Evolutionary conservation across 2,329 filamentous ascomycete species (phyloP).

Genomic region (Daldinia sp.): DNA sequence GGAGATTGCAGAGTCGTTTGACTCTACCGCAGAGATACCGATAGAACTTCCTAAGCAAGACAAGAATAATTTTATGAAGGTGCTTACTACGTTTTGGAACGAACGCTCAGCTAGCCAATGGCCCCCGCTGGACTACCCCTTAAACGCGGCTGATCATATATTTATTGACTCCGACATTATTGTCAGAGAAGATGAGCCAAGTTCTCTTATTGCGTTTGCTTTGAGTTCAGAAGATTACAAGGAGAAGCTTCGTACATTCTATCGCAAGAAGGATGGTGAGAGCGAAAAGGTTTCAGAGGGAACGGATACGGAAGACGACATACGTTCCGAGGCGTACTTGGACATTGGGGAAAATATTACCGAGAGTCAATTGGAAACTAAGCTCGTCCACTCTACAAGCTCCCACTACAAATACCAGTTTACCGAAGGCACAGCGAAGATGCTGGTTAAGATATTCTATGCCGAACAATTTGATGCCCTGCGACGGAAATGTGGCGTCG

Average conservation of each 20-base stretch:
- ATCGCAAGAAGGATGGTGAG: constrained; percentile 37
- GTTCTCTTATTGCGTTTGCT: constrained; percentile 92
- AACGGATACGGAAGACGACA: constrained; percentile 44
- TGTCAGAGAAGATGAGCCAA: constrained; percentile 95
- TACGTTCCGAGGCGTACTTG: constrained; percentile 44
- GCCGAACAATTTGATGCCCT: constrained; percentile 97
- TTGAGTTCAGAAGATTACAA: constrained; percentile 88
- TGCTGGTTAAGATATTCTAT: constrained; percentile 98
- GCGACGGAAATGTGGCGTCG: constrained; percentile 88
- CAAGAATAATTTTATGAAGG: constrained; percentile 91
- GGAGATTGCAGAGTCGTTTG: constrained; percentile 69
- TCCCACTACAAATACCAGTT: constrained; percentile 98
- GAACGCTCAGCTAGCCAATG: constrained; percentile 96
- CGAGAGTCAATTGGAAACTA: constrained; percentile 83
- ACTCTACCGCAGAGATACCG: constrained; percentile 66
- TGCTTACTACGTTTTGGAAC: constrained; percentile 97
- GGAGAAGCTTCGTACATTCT: constrained; percentile 69
- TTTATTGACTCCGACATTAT: constrained; percentile 98
- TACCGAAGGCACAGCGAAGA: constrained; percentile 88
- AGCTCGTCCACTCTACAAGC: constrained; percentile 82
- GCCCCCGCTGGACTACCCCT: constrained; percentile 90
- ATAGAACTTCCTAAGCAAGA: constrained; percentile 90
- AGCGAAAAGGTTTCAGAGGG: constrained; percentile 23
- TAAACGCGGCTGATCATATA: constrained; percentile 88
- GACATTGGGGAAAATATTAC: constrained; percentile 42